Evolutionary conservation across 1,139 yeast genomes (phyloP), one percentile per base, ranked within the genome.

Genomic region (Saccharomyces hybrid): DNA sequence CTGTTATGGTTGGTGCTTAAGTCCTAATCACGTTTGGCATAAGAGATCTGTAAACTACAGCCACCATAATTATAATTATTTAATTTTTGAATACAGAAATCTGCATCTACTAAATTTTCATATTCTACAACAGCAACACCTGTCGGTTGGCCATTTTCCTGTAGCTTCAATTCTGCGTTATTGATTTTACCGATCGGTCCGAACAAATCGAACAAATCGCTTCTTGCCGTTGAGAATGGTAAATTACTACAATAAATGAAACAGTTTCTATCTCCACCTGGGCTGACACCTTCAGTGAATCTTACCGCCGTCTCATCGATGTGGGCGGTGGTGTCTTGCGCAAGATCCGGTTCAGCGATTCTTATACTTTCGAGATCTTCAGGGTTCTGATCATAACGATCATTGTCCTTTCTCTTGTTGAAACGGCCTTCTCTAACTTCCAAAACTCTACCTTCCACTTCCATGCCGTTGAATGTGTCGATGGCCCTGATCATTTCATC

Each of bases 191-290:
- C 97, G 53, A 90, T 82, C 32, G 95, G 86, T 67, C 86, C 95
- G 70, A 91, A 91, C 57, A 93, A 78, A 62, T 91, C 97, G 60
- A 78, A 82, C 62, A 93, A 79, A 71, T 93, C 98, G 57, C 86
- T 86, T 62, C 84, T 84, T 47, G 90, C 82, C 25, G 98, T 91
- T 50, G 91, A 86, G 78, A 83, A 89, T 34, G 98, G 98, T 67
- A 93, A 76, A 72, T 91, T 93, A 53, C 78, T 79, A 47, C 87
- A 91, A 67, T 73, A 86, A 48, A 91, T 81, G 23, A 84, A 80
- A 56, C 78, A 82, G 51, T 82, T 80, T 49, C 80, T 79, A 50
- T 77, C 82, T 23, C 97, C 97, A 51, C 68, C 69, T 49, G 62
- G 66, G 23, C 49, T 54, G 14, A 63, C 60, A 53, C 63, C 62